phyloP scores from a whole-genome alignment of 2,329 filamentous ascomycete genomes.

The Fusarium pilosicola region DNA sequence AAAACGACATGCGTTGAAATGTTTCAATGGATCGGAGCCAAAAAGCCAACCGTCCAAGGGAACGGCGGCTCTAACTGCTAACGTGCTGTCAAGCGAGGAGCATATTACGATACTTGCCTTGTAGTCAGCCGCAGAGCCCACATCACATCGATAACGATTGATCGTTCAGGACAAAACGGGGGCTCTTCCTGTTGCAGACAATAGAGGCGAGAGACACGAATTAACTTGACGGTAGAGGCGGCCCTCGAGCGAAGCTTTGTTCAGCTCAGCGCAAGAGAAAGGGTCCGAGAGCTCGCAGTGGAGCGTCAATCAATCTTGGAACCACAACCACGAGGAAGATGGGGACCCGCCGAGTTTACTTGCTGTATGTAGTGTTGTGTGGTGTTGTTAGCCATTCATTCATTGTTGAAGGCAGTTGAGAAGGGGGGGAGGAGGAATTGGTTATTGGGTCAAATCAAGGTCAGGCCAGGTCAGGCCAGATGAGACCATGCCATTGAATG shows the following conservation, averaged over 20 bases:
- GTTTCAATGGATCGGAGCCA: not conserved
- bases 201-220: conserved; percentile 10
- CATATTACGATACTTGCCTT: conserved; percentile 21
- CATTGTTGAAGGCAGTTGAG: conserved; percentile 5
- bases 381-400: conserved; percentile 8
- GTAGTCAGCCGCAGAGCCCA: conserved; percentile 5
- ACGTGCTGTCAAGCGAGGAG: conserved; percentile 14
- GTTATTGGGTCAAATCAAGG: conserved; percentile 10
- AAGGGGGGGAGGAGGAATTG: conserved; percentile 1
- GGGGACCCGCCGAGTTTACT: conserved; percentile 20
- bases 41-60: not conserved
- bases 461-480: conserved; percentile 3
- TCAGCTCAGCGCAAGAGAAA: conserved; percentile 27
- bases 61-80: conserved; percentile 11
- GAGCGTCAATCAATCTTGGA: conserved; percentile 25
- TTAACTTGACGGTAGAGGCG: conserved; percentile 6
- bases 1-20: not conserved
- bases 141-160: conserved; percentile 18
- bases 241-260: not conserved
- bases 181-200: conserved; percentile 24
- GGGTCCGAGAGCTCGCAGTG: conserved; percentile 34
- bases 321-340: conserved; percentile 13
- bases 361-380: not conserved
- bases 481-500: conserved; percentile 7
- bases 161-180: conserved; percentile 11